phyloP scores from a whole-genome alignment of 805 yeast genomes.

The Ogataea populi-albae region DNA sequence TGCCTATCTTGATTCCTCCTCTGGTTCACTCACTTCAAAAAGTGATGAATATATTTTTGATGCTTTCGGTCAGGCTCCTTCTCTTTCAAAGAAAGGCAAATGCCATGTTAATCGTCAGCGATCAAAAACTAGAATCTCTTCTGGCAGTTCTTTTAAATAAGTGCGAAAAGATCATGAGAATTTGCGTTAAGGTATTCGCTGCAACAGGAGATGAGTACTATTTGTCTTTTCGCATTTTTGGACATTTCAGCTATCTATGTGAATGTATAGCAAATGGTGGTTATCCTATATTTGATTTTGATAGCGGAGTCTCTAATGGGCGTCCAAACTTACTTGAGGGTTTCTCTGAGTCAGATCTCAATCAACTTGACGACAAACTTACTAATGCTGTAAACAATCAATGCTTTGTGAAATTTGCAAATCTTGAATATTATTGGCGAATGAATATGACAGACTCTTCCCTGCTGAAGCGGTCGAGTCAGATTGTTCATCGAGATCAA shows the following conservation, averaged over 20 bases:
- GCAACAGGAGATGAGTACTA: conserved; percentile 21
- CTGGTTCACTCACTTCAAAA: conserved; percentile 10
- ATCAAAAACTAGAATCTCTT: background rate
- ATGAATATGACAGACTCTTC: background rate
- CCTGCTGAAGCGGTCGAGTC: no score
- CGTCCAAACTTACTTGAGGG: background rate
- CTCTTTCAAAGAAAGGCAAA: conserved; percentile 4
- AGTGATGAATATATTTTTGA: conserved; percentile 12
- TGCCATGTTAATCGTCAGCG: background rate
- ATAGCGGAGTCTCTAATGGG: background rate
- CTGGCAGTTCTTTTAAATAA: conserved; percentile 1
- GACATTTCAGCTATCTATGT: conserved; percentile 9
- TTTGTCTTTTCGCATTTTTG: conserved; percentile 12
- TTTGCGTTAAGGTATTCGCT: conserved; percentile 13
- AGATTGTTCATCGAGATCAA: no score
- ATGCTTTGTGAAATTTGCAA: background rate
- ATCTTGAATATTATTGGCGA: background rate
- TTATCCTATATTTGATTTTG: conserved; percentile 15
- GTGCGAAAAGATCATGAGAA: conserved; percentile 6
- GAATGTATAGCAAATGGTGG: conserved; percentile 19
- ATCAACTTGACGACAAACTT: background rate
- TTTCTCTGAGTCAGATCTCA: conserved; percentile 1
- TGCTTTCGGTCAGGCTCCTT: conserved; percentile 12
- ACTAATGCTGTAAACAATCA: background rate
- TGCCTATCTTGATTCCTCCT: conserved; percentile 9